Base-by-base conservation (phyloP, 352 stramenopile species). In the Phytophthora chlamydospora region DNA sequence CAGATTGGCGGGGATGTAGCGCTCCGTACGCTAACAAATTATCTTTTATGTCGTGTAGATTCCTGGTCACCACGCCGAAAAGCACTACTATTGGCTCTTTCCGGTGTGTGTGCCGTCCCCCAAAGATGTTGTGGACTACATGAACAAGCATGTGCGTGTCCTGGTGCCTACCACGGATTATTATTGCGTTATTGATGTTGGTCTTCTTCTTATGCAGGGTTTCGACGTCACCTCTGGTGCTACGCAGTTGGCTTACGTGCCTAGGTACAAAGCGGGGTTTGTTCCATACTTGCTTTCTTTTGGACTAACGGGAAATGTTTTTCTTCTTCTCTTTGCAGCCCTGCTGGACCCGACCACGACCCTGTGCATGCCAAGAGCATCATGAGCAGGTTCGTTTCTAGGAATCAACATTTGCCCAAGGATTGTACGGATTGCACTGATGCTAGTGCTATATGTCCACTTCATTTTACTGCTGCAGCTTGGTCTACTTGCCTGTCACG, bases 41-140 rank as follows among this genome's bases (percentile, higher is more conserved):
- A 19, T 35, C 2, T 35, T 34, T 38, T 35, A 32, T 50, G 33
- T 27, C 24, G 6, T 62, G 13, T 57, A 90, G 78, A 80, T 94
- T 32, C 86, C 86, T 35, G 86, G 84, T 3, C 54, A 71, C 8
- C 29, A 71, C 27, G 83, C 86, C 17, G 52, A 74, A 4, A 81
- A 83, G 24, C 86, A 95, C 70, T 90, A 83, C 57, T 95, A 89
- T 54, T 95, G 86, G 86, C 57, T 95, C 12, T 93, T 93, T 38
- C 86, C 86, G 3, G 78, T 95, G 42, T 73, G 88, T 36, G 79
- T 91, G 36, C 67, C 81, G 9, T 76, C 75, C 2, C 86, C 86
- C 10, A 53, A 68, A 34, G 50, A 66, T 19, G 76, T 93, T 33
- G 73, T 80, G 36, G 67, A 60, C 35, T 81, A 78, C 71, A 93